Percentiles rank a stretch among this genome's conserved stretches.
These are phyloP conservation scores for Spinellus fusiger DNA, from an alignment of 192 early-diverging fungal genomes.

Conservation along the genomic window DNA sequence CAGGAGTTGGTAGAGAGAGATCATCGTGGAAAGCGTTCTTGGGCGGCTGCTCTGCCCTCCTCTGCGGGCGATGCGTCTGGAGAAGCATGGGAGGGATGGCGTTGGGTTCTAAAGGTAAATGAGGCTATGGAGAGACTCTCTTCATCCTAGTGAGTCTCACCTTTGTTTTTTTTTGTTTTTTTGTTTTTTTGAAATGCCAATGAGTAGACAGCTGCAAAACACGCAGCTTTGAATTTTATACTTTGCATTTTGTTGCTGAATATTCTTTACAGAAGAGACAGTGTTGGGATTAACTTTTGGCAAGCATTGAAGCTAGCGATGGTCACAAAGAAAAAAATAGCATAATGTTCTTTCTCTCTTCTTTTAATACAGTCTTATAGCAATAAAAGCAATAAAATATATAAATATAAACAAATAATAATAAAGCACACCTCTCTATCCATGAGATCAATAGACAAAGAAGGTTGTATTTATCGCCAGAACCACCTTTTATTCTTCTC, in stretches of 20 bases:
- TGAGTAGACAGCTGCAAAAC: conserved; percentile 17
- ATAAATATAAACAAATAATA: too few relatives aligned
- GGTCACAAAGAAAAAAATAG: background rate
- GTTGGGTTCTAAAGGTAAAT: conserved; percentile 26
- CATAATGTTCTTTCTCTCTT: too few relatives aligned
- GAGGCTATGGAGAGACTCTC: background rate
- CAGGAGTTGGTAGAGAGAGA: conserved; percentile 22
- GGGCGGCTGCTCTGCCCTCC: background rate
- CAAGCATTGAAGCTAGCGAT: background rate
- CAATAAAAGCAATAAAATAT: too few relatives aligned
- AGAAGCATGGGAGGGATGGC: conserved; percentile 23
- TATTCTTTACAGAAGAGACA: conserved; percentile 15
- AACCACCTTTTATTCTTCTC: too few relatives aligned
- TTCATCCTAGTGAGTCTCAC: background rate
- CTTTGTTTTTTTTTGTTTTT: background rate
- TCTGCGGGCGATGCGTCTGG: background rate
- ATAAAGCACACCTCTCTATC: too few relatives aligned
- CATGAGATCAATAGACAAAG: too few relatives aligned
- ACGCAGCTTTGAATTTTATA: conserved; percentile 15
- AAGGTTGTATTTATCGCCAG: too few relatives aligned
- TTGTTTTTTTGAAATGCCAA: background rate
- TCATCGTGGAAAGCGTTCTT: background rate
- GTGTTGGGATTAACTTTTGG: background rate
- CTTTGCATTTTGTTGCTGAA: conserved; percentile 5
- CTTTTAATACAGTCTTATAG: too few relatives aligned